These are phyloP conservation scores for Theileria annulata DNA, from an alignment of 169 alveolate species.

Conservation along the genomic window DNA sequence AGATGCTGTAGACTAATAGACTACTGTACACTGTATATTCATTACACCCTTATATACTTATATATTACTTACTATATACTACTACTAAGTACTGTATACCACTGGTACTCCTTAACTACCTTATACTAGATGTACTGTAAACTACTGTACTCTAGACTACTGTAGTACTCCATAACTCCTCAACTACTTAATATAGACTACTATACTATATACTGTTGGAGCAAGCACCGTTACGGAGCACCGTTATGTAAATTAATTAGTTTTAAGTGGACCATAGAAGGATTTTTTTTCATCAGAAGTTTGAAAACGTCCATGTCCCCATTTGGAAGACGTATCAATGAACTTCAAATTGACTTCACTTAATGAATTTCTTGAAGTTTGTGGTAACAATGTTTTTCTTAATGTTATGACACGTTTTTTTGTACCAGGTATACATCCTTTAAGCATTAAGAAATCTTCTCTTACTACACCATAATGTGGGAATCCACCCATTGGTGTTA, in stretches of 20 bases:
- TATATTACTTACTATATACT: too few species aligned
- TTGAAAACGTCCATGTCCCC: constrained; percentile 99
- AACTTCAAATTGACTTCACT: constrained; percentile 95
- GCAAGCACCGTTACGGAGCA: too few species aligned
- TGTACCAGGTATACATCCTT: constrained; percentile 98
- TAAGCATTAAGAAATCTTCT: constrained; percentile 97
- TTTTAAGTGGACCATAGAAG: constrained; percentile 95
- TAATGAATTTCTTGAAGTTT: constrained; percentile 90
- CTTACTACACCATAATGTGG: constrained; percentile 98
- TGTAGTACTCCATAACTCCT: too few species aligned
- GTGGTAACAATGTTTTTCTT: constrained; percentile 96
- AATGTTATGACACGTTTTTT: constrained; percentile 95
- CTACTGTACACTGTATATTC: too few species aligned
- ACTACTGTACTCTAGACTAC: too few species aligned
- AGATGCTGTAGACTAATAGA: too few species aligned
- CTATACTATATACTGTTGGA: too few species aligned
- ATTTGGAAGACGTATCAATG: constrained; percentile 99
- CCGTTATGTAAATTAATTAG: constrained; percentile 10
- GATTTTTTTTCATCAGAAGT: constrained; percentile 97
- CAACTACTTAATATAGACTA: too few species aligned
- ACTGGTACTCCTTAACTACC: too few species aligned
- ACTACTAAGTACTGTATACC: too few species aligned
- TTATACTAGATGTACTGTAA: too few species aligned
- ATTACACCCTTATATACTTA: too few species aligned
- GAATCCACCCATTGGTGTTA: constrained; percentile 99